A percentile compares a stretch with the other conserved stretches of the same genome.
phyloP scores from a whole-genome alignment of 352 stramenopile species.

The Thraustotheca clavata region DNA sequence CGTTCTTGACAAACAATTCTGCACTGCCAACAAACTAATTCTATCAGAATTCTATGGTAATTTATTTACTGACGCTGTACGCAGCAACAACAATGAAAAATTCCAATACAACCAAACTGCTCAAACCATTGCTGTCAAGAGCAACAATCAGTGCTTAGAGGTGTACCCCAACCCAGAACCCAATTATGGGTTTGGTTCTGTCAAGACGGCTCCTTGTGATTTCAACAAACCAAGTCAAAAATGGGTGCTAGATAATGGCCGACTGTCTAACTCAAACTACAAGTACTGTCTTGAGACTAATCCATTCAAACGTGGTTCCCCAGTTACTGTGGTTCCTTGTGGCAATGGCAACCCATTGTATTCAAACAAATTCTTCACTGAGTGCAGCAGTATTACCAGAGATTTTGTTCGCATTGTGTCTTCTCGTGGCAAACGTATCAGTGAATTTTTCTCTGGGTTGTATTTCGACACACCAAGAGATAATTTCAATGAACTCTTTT shows the following conservation, averaged over 20 bases:
- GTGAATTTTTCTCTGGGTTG: neutral
- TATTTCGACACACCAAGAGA: neutral
- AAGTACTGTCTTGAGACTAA: neutral
- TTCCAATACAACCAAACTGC: neutral
- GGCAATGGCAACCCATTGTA: neutral
- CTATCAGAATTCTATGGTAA: neutral
- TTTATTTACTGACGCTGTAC: neutral
- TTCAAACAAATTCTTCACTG: neutral
- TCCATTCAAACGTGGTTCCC: neutral
- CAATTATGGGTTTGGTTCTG: neutral
- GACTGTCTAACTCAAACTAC: no score
- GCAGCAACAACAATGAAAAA: neutral
- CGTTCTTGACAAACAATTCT: no score
- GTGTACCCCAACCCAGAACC: neutral
- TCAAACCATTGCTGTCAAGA: neutral
- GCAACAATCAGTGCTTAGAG: neutral
- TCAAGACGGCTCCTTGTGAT: neutral
- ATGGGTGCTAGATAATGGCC: neutral
- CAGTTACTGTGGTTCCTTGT: neutral
- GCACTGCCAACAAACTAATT: neutral
- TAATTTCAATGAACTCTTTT: neutral
- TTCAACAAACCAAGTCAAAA: no score
- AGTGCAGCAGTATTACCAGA: neutral
- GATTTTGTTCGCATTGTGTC: neutral
- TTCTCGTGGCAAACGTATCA: neutral